Evolutionary conservation across 495 filamentous ascomycete genomes (phyloP), one percentile per base, ranked within the genome.

Genomic region (Aspergillus nidulans): DNA sequence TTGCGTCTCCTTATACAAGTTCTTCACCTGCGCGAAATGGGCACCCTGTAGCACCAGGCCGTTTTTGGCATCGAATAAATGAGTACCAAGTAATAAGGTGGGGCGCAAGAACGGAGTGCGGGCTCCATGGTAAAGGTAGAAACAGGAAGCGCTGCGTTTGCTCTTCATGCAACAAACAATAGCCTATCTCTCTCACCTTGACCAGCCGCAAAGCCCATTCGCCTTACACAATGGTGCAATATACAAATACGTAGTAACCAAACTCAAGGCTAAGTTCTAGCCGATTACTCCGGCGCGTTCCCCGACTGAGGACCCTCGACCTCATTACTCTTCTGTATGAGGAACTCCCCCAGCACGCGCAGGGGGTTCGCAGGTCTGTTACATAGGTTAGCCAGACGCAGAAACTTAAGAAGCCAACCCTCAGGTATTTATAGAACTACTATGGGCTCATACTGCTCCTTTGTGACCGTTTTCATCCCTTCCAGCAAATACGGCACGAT

Each of bases 381-480:
- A 18, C 18, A 41, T 26, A 10, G 15, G 3, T 30, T 50, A 51
- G 6, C 23, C 38, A 30, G 46, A 28, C 26, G 26, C 9, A 9
- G 26, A 28, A 28, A 28, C 9, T 28, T 4, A 34, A 34, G 4
- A 13, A 34, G 15, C 10, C 30, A 34, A 6, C 30, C 30, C 2
- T 2, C 30, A 34, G 10, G 30, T 34, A 34, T 7, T 6, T 34
- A 34, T 6, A 24, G 6, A 13, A 5, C 19, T 24, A 44, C n/a
- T n/a, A n/a, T n/a, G n/a, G n/a, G n/a, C n/a, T n/a, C 89, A 67
- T 73, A 95, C 91, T 91, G 89, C 45, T 92, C 85, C 56, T 81
- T 84, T 3, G 88, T 89, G 32, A 98, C 59, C 59, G 80, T 73
- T 78, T 96, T 97, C 91, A 98, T 92, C 6, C 89, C 94, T 61